A percentile compares a stretch with the other conserved stretches of the same genome.
These are phyloP conservation scores for Tritrichomonas foetus DNA, from an alignment of 208 protist species.

Conservation along the genomic window DNA sequence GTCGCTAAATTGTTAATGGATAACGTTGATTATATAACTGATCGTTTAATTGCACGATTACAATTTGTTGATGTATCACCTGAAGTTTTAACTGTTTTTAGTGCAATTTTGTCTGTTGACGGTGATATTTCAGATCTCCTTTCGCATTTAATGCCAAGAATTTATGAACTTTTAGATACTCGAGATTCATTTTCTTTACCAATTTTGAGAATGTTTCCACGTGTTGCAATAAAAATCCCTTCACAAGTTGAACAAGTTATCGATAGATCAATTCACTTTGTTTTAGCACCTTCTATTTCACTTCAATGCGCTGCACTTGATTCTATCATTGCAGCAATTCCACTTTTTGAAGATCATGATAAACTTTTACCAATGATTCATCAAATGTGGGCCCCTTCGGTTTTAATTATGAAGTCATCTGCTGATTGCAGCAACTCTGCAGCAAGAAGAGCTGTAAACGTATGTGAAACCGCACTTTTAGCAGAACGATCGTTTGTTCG, in stretches of 20 bases:
- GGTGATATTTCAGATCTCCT: neutral
- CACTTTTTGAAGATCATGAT: neutral
- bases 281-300: neutral
- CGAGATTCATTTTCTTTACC: neutral
- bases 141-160: neutral
- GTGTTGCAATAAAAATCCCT: neutral
- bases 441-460: neutral
- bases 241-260: neutral
- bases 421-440: neutral
- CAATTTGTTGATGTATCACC: slow-evolving; percentile 23
- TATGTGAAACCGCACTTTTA: neutral
- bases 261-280: slow-evolving; percentile 14
- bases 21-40: slow-evolving; percentile 12
- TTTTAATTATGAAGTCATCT: neutral
- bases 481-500: neutral
- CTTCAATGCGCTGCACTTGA: neutral
- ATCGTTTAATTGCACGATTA: neutral
- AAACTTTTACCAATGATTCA: slow-evolving; percentile 35
- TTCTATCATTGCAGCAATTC: neutral
- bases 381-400: slow-evolving; percentile 1
- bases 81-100: slow-evolving; percentile 26
- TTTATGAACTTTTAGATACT: slow-evolving; percentile 2
- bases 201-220: neutral
- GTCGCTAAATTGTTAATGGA: neutral
- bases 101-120: slow-evolving; percentile 25